These are phyloP conservation scores for Xylaria sp. DNA, from an alignment of 495 filamentous ascomycete genomes.

Conservation along the genomic window DNA sequence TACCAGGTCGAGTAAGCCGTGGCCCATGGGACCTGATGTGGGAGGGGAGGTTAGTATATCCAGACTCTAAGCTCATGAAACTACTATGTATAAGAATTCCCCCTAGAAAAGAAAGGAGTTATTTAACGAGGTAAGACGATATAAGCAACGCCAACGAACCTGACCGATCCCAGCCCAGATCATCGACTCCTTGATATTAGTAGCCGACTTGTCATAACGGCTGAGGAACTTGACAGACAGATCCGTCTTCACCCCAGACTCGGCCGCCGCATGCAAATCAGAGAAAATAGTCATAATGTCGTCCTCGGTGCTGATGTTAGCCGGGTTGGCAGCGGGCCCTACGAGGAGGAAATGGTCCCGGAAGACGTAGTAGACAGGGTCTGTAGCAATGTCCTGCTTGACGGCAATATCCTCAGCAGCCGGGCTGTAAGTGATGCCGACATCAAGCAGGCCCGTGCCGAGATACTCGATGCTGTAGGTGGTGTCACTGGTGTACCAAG, in stretches of 20 bases:
- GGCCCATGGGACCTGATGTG: constrained; percentile 49
- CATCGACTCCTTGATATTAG: constrained; percentile 55
- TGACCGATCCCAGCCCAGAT: constrained; percentile 55
- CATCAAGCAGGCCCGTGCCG: constrained; percentile 40
- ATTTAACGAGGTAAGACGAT: neutral
- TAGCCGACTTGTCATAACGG: constrained; percentile 54
- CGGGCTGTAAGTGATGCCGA: constrained; percentile 52
- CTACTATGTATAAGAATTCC: neutral
- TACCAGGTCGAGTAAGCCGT: constrained; percentile 53
- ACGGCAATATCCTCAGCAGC: constrained; percentile 51
- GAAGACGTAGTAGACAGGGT: constrained; percentile 44
- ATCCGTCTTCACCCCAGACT: constrained; percentile 29
- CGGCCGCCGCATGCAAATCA: constrained; percentile 39
- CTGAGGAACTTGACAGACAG: constrained; percentile 46
- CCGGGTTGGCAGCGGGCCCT: constrained; percentile 45
- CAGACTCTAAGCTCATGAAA: neutral
- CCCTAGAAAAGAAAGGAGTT: neutral
- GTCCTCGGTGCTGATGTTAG: constrained; percentile 27
- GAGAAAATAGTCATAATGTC: constrained; percentile 45
- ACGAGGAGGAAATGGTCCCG: constrained; percentile 51
- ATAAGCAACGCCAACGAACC: constrained; percentile 27
- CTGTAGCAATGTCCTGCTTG: constrained; percentile 38
- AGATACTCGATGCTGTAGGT: constrained; percentile 52
- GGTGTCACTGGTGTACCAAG: constrained; percentile 53
- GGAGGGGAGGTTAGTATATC: neutral